Evolutionary conservation across 352 stramenopile genomes (phyloP), one percentile per base, ranked within the genome.

Genomic region (Phytophthora syringae): DNA sequence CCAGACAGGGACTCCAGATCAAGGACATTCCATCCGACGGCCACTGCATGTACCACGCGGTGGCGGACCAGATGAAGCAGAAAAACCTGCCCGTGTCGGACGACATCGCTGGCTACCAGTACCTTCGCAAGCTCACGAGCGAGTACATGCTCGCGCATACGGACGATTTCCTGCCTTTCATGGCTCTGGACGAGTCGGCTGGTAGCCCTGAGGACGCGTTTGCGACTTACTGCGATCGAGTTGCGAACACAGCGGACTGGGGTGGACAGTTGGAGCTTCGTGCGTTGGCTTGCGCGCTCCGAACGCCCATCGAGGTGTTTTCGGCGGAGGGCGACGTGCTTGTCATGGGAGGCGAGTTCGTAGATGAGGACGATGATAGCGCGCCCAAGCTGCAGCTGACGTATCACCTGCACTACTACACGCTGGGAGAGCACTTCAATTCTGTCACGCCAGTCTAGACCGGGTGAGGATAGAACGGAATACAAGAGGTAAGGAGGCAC

Each of bases 381-480:
- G 76, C 84, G 21, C 54, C 70, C 11, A 75, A 89, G 54, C 87
- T 99, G 43, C 79, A 93, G 56, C 70, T 99, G 51, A 98, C 95
- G 20, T 96, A 93, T 57, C 98, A 99, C 75, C 74, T 98, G 58
- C 93, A 99, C 77, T 99, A 99, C 77, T 99, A 99, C 84, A 92
- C 97, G 32, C 86, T 99, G 32, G 98, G 98, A n/a, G 97, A 99
- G 69, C 98, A 99, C 79, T 99, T 99, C 76, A 99, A 99, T 88
- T 98, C 95, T 34, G 93, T 99, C 15, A 61, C 59, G 36, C 32
- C 48, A 21, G n/a, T 52, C 5, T 76, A 63, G 25, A 48, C 7
- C 2, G 16, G 34, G n/a, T 42, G 36, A 42, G 15, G 13, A n/a
- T n/a, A n/a, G n/a, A n/a, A n/a, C n/a, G n/a, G n/a, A n/a, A n/a